Percentiles rank a stretch among this genome's conserved stretches.
Evolutionary conservation across 495 filamentous ascomycete species (phyloP).

Genomic region (Neurospora sp.): DNA sequence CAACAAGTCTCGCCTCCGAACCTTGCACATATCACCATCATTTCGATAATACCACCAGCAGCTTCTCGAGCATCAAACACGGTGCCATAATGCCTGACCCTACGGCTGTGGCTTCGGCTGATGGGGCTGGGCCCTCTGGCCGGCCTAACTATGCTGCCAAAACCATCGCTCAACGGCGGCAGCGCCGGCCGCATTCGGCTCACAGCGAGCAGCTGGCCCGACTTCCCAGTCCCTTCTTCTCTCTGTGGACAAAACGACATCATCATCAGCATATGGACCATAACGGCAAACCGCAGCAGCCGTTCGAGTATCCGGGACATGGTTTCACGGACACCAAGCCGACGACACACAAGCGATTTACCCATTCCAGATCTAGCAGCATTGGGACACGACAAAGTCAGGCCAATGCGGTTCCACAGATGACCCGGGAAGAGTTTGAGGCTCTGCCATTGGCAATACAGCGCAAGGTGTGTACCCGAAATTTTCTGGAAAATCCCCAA

Average conservation of each 20-base stretch:
- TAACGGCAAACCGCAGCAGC: constrained; percentile 5
- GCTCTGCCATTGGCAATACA: constrained; percentile 47
- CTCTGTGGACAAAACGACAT: constrained; percentile 19
- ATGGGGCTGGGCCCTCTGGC: constrained; percentile 1
- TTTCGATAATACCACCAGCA: not conserved
- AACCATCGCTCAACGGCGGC: constrained; percentile 7
- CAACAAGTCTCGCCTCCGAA: constrained; percentile 12
- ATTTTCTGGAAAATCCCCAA: not conserved
- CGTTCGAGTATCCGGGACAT: constrained; percentile 1
- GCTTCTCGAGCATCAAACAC: constrained; percentile 1
- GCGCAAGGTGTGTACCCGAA: constrained; percentile 41
- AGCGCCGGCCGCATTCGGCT: constrained; percentile 16
- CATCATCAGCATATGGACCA: constrained; percentile 13
- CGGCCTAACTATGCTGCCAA: not conserved
- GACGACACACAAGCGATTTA: constrained; percentile 10
- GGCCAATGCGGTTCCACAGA: constrained; percentile 17
- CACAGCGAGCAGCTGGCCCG: constrained; percentile 11
- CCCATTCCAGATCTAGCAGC: constrained; percentile 15
- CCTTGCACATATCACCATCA: not conserved
- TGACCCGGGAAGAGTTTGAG: constrained; percentile 32
- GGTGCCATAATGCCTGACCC: constrained; percentile 16
- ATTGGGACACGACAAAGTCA: constrained; percentile 17
- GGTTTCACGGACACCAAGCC: constrained; percentile 12
- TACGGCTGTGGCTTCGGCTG: constrained; percentile 9
- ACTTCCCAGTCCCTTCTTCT: constrained; percentile 18